A percentile compares a stretch with the other conserved stretches of the same genome.
These are phyloP conservation scores for Escallonia rubra DNA, from an alignment of 129 eudicot species.

Conservation along the genomic window DNA sequence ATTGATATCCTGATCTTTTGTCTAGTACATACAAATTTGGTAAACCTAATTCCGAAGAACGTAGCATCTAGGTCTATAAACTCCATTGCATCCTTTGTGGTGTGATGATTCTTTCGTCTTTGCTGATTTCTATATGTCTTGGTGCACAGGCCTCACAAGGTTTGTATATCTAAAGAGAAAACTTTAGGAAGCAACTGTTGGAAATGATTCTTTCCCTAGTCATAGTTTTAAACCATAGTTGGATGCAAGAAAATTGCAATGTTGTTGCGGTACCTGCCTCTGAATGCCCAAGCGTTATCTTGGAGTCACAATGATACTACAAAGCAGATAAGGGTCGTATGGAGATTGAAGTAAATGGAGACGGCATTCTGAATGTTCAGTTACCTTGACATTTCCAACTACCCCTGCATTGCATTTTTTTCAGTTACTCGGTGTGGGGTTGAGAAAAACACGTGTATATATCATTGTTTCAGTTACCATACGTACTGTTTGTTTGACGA, in stretches of 20 bases:
- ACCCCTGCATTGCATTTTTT: neutral
- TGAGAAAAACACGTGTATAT: neutral
- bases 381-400: neutral
- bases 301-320: neutral
- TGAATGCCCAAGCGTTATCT: neutral
- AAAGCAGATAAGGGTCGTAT: neutral
- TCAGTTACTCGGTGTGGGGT: neutral
- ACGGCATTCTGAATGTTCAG: neutral
- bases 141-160: neutral
- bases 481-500: too few relatives aligned
- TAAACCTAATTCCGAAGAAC: too few relatives aligned
- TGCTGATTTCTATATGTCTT: neutral
- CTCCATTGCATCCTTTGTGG: too few relatives aligned
- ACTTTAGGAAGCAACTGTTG: neutral
- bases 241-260: neutral
- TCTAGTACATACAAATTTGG: too few relatives aligned
- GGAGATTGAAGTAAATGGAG: neutral
- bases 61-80: too few relatives aligned
- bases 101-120: neutral
- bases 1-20: too few relatives aligned
- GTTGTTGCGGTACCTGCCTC: neutral
- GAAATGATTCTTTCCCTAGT: neutral
- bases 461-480: neutral
- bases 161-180: neutral
- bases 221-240: neutral